phyloP scores from a whole-genome alignment of 2,329 filamentous ascomycete genomes.

The Colletotrichum sidae region DNA sequence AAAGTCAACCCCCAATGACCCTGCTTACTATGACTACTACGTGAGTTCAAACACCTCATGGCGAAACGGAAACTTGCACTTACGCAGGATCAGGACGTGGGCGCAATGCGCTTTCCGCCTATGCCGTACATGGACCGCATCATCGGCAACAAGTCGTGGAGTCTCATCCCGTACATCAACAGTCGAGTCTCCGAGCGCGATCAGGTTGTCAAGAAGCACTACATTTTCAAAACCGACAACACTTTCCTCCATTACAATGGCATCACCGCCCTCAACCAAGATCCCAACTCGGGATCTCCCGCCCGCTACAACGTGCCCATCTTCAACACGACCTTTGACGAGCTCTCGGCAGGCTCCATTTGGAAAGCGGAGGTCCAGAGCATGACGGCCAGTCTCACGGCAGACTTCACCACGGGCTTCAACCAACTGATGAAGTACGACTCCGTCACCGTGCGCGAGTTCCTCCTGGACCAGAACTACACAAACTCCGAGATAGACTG shows the following conservation, averaged over 20 bases:
- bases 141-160: conserved; percentile 39
- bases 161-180: conserved; percentile 41
- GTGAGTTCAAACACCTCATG: conserved; percentile 14
- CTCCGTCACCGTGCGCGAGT: conserved; percentile 38
- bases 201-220: conserved; percentile 38
- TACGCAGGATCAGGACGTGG: conserved; percentile 45
- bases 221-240: conserved; percentile 39
- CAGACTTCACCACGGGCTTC: conserved; percentile 38
- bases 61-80: background rate
- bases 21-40: conserved; percentile 48
- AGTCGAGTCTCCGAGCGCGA: conserved; percentile 26
- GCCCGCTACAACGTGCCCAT: conserved; percentile 32
- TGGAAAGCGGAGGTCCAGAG: conserved; percentile 25
- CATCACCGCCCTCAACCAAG: conserved; percentile 28
- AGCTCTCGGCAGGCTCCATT: conserved; percentile 20
- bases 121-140: conserved; percentile 45
- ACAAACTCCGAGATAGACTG: conserved; percentile 46
- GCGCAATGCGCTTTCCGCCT: conserved; percentile 54
- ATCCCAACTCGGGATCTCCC: conserved; percentile 24
- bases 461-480: conserved; percentile 42
- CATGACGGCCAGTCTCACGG: conserved; percentile 31
- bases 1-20: conserved; percentile 36
- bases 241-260: conserved; percentile 40
- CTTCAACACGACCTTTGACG: conserved; percentile 36
- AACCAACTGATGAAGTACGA: conserved; percentile 41